Base-by-base conservation (phyloP, 495 filamentous ascomycete genomes). In the Pyronema omphalodes region DNA sequence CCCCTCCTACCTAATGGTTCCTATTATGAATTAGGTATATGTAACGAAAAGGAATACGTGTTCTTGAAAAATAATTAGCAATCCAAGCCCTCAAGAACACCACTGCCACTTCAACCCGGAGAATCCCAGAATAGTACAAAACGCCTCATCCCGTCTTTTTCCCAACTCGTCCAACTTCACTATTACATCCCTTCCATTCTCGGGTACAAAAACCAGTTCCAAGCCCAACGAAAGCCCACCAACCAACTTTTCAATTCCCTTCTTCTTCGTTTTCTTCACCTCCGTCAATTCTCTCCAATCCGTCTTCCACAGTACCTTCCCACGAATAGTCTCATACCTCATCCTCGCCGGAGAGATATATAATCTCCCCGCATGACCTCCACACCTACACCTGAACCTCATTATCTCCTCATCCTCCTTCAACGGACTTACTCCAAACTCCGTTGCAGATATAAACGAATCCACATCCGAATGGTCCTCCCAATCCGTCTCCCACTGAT, bases 61-160 rank as follows among this genome's bases (percentile, higher is more conserved):
- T 5, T 29, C 23, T 29, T 29, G 5, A 1, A 29, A 29, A 29
- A 29, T 29, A 2, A 29, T 29, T 5, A 5, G 23, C 44, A 55
- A 51, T 49, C 37, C 23, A 29, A 29, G 23, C 23, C 5, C 23
- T 29, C 23, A 29, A 2, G 23, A 29, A 54, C 53, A 54, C 49
- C 40, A 44, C 43, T 52, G 48, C 57, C 57, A 59, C 54, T 44
- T 57, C 55, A 57, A 43, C 45, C 58, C 44, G 35, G 58, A 60
- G 35, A 55, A 60, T 3, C 55, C 58, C 33, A 60, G 1, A n/a
- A 60, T 48, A 37, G 45, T 47, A 15, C 44, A 52, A 50, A 58
- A 58, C 7, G 52, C 58, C 23, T 60, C 55, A 44, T 57, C 40
- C 29, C 58, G 18, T 39, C 17, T 50, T 51, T 53, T 53, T 0